These are phyloP conservation scores for Porodaedalea pini DNA, from an alignment of 1,284 basidiomycete species.

Conservation along the genomic window DNA sequence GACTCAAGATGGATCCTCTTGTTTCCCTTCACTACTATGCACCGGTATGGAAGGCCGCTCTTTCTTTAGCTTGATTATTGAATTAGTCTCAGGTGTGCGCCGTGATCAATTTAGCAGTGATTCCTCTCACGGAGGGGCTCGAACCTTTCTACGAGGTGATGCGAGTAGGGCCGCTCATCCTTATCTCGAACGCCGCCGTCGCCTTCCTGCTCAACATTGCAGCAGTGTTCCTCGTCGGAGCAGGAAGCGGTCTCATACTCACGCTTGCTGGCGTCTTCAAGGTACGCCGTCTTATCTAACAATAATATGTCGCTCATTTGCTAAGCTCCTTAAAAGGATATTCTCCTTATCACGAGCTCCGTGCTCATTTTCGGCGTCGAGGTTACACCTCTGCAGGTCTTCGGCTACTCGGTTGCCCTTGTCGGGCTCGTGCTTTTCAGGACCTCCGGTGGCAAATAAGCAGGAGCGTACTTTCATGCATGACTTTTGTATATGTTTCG, in stretches of 20 bases:
- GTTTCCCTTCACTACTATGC: slow-evolving; percentile 96
- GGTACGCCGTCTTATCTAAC: slow-evolving; percentile 38
- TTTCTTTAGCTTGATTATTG: neutral
- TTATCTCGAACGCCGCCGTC: slow-evolving; percentile 81
- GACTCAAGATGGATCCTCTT: slow-evolving; percentile 95
- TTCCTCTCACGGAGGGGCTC: slow-evolving; percentile 89
- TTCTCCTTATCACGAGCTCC: slow-evolving; percentile 87
- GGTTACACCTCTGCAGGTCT: slow-evolving; percentile 82
- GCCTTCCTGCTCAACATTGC: slow-evolving; percentile 93
- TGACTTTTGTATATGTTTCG: neutral
- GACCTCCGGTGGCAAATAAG: slow-evolving; percentile 66
- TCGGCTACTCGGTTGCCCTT: slow-evolving; percentile 85
- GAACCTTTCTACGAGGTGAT: slow-evolving; percentile 77
- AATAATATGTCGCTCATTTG: too few relatives aligned
- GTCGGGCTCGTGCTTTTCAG: slow-evolving; percentile 79
- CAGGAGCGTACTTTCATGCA: neutral
- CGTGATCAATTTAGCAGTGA: slow-evolving; percentile 76
- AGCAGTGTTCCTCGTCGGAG: slow-evolving; percentile 92
- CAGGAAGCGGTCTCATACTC: slow-evolving; percentile 82
- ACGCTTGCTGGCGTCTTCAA: slow-evolving; percentile 96
- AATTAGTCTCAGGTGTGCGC: slow-evolving; percentile 64
- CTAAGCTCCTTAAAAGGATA: slow-evolving; percentile 71
- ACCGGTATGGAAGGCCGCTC: slow-evolving; percentile 47
- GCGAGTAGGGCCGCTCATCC: slow-evolving; percentile 70
- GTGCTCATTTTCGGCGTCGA: slow-evolving; percentile 79